Evolutionary conservation across 2,329 filamentous ascomycete genomes (phyloP).

Genomic region (Pseudocercospora vitis): DNA sequence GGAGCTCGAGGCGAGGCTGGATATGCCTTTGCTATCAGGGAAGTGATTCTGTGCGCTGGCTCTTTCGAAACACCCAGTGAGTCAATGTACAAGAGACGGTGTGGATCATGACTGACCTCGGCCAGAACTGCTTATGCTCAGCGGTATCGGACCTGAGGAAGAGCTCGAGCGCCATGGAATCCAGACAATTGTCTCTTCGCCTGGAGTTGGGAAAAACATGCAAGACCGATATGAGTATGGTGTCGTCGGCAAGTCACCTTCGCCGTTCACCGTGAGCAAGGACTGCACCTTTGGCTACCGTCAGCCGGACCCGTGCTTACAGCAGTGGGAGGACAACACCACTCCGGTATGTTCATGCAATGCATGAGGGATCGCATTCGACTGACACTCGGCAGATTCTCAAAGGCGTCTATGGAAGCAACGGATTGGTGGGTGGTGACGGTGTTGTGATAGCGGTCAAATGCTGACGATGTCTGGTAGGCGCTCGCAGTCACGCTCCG

Average conservation of each 20-base stretch:
- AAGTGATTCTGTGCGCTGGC: conserved; percentile 53
- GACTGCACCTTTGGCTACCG: conserved; percentile 41
- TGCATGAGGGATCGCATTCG: neutral
- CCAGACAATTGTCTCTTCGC: conserved; percentile 54
- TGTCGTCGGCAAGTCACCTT: conserved; percentile 45
- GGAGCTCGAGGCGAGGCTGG: conserved; percentile 42
- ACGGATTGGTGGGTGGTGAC: conserved; percentile 44
- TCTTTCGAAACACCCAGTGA: conserved; percentile 59
- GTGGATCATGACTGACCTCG: neutral
- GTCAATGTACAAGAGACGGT: too few species aligned
- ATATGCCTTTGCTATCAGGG: conserved; percentile 44
- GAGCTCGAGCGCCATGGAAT: conserved; percentile 59
- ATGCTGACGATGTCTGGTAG: neutral
- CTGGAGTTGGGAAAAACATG: conserved; percentile 65
- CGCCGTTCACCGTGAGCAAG: conserved; percentile 41
- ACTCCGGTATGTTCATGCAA: conserved; percentile 20
- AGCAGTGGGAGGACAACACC: neutral
- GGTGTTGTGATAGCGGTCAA: neutral
- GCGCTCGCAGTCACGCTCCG: conserved; percentile 51
- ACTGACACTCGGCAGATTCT: conserved; percentile 13
- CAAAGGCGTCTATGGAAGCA: conserved; percentile 48
- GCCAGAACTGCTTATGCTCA: conserved; percentile 62
- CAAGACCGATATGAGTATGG: conserved; percentile 61
- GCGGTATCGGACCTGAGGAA: conserved; percentile 59
- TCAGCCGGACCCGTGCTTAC: conserved; percentile 35